Evolutionary conservation across 1,284 basidiomycete species (phyloP).

Genomic region (Agaricales sp.): DNA sequence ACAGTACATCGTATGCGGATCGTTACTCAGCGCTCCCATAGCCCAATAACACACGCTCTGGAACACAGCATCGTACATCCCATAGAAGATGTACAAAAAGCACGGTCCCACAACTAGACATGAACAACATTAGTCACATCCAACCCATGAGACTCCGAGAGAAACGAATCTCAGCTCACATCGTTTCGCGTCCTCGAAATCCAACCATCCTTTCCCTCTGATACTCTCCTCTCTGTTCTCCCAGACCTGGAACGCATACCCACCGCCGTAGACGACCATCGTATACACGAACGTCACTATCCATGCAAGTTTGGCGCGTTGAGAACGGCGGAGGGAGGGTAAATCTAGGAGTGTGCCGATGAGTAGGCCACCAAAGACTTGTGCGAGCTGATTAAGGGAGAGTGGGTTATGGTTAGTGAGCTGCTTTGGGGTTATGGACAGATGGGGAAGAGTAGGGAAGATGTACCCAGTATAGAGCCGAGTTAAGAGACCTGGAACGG

Average conservation of each 20-base stretch:
- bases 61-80: constrained; percentile 50
- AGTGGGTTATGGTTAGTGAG: background rate
- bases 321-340: background rate
- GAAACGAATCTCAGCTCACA: background rate
- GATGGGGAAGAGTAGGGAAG: no score
- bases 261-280: background rate
- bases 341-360: constrained; percentile 22
- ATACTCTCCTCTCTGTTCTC: no score
- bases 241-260: background rate
- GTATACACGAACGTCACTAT: background rate
- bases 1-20: constrained; percentile 23
- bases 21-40: constrained; percentile 52
- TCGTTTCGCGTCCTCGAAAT: background rate
- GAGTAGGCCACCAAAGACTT: constrained; percentile 26
- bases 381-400: constrained; percentile 10
- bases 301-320: background rate
- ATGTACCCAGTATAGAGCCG: constrained; percentile 24
- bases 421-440: no score
- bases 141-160: background rate
- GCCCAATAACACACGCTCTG: constrained; percentile 51
- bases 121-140: background rate
- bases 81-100: constrained; percentile 25
- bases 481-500: constrained; percentile 26
- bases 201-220: background rate
- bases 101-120: background rate